Base-by-base conservation (phyloP, 768 basidiomycete genomes). In the Scleroderma citrinum region DNA sequence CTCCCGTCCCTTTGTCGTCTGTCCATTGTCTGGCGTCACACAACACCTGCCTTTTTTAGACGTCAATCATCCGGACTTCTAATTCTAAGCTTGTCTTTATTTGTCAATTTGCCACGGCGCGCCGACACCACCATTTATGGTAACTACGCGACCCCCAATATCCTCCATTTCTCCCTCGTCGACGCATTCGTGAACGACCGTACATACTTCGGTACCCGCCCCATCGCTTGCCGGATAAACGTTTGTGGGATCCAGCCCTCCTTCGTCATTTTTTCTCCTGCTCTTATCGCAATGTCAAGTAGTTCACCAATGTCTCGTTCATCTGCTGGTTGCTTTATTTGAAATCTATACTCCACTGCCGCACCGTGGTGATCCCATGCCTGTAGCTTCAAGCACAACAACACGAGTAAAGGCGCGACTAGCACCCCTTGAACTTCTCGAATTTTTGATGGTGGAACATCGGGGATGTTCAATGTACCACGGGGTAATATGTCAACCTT, bases 401-500 rank as follows among this genome's bases (percentile, higher is more conserved):
- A 56, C 5, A 64, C 57, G 3, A 72, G 51, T 43, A 74, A 64
- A 0, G 73, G 74, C 50, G 69, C 59, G 1, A 74, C 56, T 0
- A 73, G 75, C 20, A 75, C 56, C 40, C 30, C 20, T 26, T 34
- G 11, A 7, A 32, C n/a, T 7, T n/a, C 44, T 32, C 44, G 35
- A 16, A 24, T 36, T 19, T 12, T 46, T 35, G 32, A 45, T 19
- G 29, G 13, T 5, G 69, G 66, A 13, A 72, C 63, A 7, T 46
- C 35, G 7, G 71, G 70, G 42, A 72, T 71, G 51, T 70, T 67
- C 43, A 73, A 58, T 2, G 62, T 53, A 0, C 71, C 70, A 1
- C 71, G 69, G 11, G 58, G 24, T 35, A 72, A 68, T 19, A 74
- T 59, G 51, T 74, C 72, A 35, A 74, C 70, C 59, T 73, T 72